Conservation (phyloP, 2,329 filamentous ascomycete species). For the Hysterium pulicare region DNA sequence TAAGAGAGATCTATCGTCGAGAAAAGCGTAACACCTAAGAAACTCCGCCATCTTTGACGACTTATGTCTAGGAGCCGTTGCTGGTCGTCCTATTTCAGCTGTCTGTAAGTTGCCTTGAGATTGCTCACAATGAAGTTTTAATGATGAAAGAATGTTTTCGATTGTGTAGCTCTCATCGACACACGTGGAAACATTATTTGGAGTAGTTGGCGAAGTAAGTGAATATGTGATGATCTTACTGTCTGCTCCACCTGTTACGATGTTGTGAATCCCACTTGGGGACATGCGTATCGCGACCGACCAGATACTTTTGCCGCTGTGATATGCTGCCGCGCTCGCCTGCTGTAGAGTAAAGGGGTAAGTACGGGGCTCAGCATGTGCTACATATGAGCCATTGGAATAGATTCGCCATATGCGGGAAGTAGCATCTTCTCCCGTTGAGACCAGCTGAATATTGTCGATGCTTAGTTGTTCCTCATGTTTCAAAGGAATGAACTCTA, state of each 20-base stretch:
- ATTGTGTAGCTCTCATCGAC: conserved; percentile 22
- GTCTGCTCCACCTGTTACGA: conserved; percentile 76
- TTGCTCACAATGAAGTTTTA: neutral
- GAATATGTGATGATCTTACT: conserved; percentile 51
- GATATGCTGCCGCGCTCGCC: conserved; percentile 57
- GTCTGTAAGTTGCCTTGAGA: conserved; percentile 2
- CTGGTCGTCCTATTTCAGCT: neutral
- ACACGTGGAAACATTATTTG: too few relatives aligned
- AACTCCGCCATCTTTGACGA: conserved; percentile 28
- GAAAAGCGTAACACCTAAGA: conserved; percentile 63
- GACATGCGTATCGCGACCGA: conserved; percentile 40
- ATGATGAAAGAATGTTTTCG: conserved; percentile 15
- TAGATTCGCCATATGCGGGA: conserved; percentile 63
- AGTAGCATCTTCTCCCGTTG: conserved; percentile 82
- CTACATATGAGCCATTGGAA: conserved; percentile 2
- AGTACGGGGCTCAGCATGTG: neutral
- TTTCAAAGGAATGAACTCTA: conserved; percentile 58
- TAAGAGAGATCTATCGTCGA: conserved; percentile 53
- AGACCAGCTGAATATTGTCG: conserved; percentile 56
- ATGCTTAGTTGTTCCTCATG: conserved; percentile 8
- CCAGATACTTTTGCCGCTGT: conserved; percentile 91
- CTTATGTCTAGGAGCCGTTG: conserved; percentile 5
- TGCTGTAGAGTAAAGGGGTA: conserved; percentile 46
- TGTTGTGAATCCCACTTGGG: conserved; percentile 8
- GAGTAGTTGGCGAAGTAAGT: conserved; percentile 4